phyloP scores from a whole-genome alignment of 2,329 filamentous ascomycete genomes.

The Metarhizium brunneum region DNA sequence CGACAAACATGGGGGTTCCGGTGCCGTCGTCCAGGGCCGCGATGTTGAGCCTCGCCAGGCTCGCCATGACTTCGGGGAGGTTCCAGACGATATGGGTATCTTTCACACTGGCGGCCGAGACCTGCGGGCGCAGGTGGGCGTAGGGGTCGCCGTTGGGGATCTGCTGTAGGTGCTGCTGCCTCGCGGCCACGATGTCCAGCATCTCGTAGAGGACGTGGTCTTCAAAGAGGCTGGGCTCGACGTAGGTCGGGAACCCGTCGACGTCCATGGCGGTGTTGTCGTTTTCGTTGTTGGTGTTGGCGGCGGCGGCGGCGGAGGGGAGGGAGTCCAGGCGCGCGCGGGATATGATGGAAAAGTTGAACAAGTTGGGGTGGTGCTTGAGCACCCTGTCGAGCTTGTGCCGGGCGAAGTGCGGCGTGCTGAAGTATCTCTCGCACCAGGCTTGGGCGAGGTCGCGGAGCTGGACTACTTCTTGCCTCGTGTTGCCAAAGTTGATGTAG shows the following conservation, averaged over 20 bases:
- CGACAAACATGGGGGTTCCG: not conserved
- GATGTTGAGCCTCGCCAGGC: not conserved
- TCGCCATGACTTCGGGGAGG: not conserved
- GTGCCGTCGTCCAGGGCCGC: not conserved
- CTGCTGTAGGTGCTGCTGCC: not conserved
- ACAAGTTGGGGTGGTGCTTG: not conserved
- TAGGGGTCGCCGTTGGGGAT: not conserved
- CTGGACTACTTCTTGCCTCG: not conserved
- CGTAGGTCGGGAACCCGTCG: not conserved
- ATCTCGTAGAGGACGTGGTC: not conserved
- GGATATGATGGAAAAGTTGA: not conserved
- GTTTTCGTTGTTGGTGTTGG: not conserved
- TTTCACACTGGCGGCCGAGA: not conserved
- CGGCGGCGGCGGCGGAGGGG: not conserved
- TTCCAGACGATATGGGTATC: not conserved
- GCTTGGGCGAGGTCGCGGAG: not conserved
- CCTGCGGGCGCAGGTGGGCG: not conserved
- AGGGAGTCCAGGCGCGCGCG: not conserved
- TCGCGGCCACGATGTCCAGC: not conserved
- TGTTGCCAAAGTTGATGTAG: slow-evolving; percentile 18
- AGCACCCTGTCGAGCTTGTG: not conserved
- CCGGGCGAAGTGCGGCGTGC: not conserved
- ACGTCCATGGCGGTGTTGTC: not conserved
- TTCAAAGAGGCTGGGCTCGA: not conserved
- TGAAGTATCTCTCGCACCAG: slow-evolving; percentile 4